Conservation (phyloP, 164 flowering plant genomes). For the Magnolia officinalis region DNA sequence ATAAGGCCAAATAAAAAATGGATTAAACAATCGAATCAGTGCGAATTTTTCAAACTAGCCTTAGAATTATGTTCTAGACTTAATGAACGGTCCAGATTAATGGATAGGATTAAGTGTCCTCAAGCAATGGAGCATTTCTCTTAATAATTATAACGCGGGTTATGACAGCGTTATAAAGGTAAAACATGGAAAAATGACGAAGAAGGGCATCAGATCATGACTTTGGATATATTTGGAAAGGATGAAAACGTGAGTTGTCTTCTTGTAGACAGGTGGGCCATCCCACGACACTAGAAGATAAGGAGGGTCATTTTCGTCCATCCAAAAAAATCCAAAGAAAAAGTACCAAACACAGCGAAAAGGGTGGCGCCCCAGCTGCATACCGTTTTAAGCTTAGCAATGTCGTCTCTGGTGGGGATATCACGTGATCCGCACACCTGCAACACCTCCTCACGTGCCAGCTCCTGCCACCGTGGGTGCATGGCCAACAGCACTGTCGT, state of each 20-base stretch:
- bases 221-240: not conserved
- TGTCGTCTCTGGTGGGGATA: conserved; percentile 67
- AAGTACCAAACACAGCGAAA: not conserved
- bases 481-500: conserved; percentile 84
- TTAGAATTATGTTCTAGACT: too few species aligned
- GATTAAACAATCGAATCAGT: too few species aligned
- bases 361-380: conserved; percentile 1
- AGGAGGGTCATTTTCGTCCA: not conserved
- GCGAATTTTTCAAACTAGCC: too few species aligned
- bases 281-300: not conserved
- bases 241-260: not conserved
- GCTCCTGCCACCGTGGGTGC: conserved; percentile 91
- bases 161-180: not conserved
- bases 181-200: not conserved
- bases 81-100: too few species aligned
- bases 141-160: too few species aligned
- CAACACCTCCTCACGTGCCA: conserved; percentile 89
- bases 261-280: not conserved
- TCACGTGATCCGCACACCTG: conserved; percentile 82
- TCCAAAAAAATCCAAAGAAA: not conserved
- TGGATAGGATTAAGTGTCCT: too few species aligned
- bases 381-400: conserved; percentile 84
- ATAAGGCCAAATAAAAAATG: too few species aligned
- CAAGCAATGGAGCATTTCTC: too few species aligned
- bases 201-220: not conserved